These are phyloP conservation scores for Trichoderma simmonsii DNA, from an alignment of 2,329 filamentous ascomycete genomes.

Conservation along the genomic window DNA sequence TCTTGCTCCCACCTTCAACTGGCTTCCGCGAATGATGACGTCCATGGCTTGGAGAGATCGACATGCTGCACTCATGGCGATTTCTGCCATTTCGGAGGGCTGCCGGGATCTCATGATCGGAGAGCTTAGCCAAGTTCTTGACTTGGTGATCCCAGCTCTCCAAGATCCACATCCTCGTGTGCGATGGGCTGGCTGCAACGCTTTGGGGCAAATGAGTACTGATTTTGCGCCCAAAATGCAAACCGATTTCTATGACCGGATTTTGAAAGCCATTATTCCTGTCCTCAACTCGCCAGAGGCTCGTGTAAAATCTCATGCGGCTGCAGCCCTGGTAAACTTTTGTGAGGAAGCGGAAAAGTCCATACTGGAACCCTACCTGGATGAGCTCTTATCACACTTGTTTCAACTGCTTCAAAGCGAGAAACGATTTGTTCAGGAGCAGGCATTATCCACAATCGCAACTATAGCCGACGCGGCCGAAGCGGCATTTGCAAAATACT, in stretches of 20 bases:
- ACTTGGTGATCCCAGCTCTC: constrained; percentile 88
- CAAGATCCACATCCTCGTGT: constrained; percentile 90
- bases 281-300: constrained; percentile 87
- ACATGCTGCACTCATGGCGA: constrained; percentile 96
- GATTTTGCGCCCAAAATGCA: constrained; percentile 99
- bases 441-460: constrained; percentile 94
- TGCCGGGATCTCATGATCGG: constrained; percentile 94
- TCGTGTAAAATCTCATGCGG: constrained; percentile 93
- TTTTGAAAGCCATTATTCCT: constrained; percentile 87
- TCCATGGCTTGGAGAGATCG: constrained; percentile 92
- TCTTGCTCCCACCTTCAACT: constrained; percentile 88
- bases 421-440: constrained; percentile 96
- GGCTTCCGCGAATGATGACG: constrained; percentile 96
- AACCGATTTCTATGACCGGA: constrained; percentile 83
- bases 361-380: constrained; percentile 88
- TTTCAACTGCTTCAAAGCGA: constrained; percentile 85
- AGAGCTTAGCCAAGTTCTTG: constrained; percentile 89
- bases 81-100: constrained; percentile 96
- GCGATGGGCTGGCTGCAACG: constrained; percentile 96
- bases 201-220: constrained; percentile 98
- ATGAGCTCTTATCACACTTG: constrained; percentile 78
- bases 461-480: constrained; percentile 99
- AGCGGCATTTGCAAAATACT: constrained; percentile 91
- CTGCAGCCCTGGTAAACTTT: constrained; percentile 97
- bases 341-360: constrained; percentile 96